A percentile compares a stretch with the other conserved stretches of the same genome.
Conservation (phyloP, 176 grass and related monocot genomes). For the Areca catechu region DNA sequence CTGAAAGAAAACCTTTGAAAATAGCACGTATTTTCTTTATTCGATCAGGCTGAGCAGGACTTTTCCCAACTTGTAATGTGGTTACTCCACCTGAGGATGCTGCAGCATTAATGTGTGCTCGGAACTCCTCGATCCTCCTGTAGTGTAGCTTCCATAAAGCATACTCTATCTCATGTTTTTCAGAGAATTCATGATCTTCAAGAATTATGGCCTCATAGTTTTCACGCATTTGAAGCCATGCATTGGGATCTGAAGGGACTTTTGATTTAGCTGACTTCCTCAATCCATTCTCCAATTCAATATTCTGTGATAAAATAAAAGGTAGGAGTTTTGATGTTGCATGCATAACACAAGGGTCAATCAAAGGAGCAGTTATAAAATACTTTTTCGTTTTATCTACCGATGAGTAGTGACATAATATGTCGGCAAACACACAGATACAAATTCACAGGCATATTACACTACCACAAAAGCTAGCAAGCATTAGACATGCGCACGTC, state of each 20-base stretch:
- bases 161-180: constrained; percentile 73
- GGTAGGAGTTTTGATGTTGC: no score
- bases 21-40: constrained; percentile 55
- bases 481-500: no score
- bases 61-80: constrained; percentile 32
- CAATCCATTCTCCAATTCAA: constrained; percentile 54
- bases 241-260: constrained; percentile 74
- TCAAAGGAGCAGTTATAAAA: no score
- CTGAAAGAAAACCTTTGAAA: constrained; percentile 76
- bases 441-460: no score
- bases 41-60: constrained; percentile 40
- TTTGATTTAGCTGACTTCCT: constrained; percentile 66
- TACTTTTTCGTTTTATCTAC: no score
- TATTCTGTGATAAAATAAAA: constrained; percentile 37
- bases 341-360: no score
- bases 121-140: constrained; percentile 89
- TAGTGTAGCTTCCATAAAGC: constrained; percentile 91
- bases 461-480: no score
- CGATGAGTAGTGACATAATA: no score
- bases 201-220: constrained; percentile 89
- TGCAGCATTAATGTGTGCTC: constrained; percentile 53
- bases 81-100: neutral
- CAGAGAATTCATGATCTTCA: constrained; percentile 68
- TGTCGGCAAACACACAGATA: no score
- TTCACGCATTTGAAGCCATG: constrained; percentile 94